Evolutionary conservation across 176 grass and related monocot genomes (phyloP).

Genomic region (Zea mays): DNA sequence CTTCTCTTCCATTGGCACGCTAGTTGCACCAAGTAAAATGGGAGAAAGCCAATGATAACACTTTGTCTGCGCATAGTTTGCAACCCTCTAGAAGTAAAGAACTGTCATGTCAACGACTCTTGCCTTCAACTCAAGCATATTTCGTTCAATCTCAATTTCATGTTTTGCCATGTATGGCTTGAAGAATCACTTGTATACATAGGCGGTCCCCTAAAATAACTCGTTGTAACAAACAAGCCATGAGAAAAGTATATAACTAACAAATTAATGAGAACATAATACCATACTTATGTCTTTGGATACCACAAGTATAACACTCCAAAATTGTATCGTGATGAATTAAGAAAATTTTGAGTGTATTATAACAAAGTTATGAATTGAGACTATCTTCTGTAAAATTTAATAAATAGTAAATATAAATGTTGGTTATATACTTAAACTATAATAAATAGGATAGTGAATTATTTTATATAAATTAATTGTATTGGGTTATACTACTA

Average conservation of each 20-base stretch:
- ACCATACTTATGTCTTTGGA: constrained; percentile 69
- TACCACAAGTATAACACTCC: constrained; percentile 32
- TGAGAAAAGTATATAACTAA: neutral
- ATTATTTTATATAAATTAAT: no score
- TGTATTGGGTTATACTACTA: no score
- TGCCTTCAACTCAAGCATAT: constrained; percentile 70
- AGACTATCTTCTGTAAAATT: no score
- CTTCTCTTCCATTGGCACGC: constrained; percentile 45
- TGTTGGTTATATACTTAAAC: no score
- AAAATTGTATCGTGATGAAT: no score
- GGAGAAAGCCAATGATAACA: neutral
- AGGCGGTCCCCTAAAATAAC: constrained; percentile 70
- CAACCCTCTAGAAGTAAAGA: constrained; percentile 56
- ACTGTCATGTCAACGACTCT: constrained; percentile 51
- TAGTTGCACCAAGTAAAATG: constrained; percentile 29
- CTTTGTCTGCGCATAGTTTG: constrained; percentile 59
- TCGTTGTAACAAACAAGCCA: constrained; percentile 11
- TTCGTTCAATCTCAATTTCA: constrained; percentile 74
- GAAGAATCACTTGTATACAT: constrained; percentile 81
- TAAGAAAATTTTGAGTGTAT: no score
- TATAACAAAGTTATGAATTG: no score
- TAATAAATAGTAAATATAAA: no score
- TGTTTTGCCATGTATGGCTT: constrained; percentile 71
- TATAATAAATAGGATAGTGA: no score
- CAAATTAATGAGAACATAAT: neutral